Evolutionary conservation across 331 rosid genomes (phyloP).

Genomic region (Dryas integrifolia): DNA sequence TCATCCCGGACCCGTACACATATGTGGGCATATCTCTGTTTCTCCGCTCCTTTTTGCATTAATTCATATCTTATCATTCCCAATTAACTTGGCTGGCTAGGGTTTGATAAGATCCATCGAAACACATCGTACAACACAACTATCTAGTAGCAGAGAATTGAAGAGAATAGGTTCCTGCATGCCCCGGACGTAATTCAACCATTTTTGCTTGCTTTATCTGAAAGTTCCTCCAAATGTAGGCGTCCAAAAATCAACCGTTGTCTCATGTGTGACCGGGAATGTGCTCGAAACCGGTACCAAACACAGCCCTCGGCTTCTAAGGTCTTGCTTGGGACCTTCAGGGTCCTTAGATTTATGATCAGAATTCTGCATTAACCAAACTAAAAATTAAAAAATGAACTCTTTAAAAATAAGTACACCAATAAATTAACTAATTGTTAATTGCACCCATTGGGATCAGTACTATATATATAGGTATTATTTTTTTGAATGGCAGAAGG

Average conservation of each 20-base stretch:
- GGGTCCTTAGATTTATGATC: conserved; percentile 64
- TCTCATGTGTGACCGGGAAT: conserved; percentile 86
- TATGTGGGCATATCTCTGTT: conserved; percentile 44
- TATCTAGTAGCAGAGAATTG: conserved; percentile 37
- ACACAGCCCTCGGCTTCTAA: conserved; percentile 90
- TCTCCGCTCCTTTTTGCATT: conserved; percentile 15
- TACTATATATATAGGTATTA: background rate
- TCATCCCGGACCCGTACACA: conserved; percentile 34
- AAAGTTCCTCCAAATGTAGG: conserved; percentile 86
- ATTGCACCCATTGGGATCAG: background rate
- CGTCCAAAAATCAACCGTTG: conserved; percentile 93
- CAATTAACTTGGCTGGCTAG: conserved; percentile 55
- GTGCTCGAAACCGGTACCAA: conserved; percentile 94
- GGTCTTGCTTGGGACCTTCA: conserved; percentile 77
- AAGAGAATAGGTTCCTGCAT: background rate
- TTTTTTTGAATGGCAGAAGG: background rate
- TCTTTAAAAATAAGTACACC: no score
- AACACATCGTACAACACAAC: background rate
- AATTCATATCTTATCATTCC: conserved; percentile 51
- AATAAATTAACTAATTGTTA: no score
- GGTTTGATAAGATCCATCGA: conserved; percentile 54
- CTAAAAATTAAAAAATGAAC: background rate
- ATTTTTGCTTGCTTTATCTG: conserved; percentile 43
- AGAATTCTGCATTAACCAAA: conserved; percentile 43
- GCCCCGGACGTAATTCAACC: background rate